These are phyloP conservation scores for Miamiensis avidus DNA, from an alignment of 169 alveolate species.

Conservation along the genomic window DNA sequence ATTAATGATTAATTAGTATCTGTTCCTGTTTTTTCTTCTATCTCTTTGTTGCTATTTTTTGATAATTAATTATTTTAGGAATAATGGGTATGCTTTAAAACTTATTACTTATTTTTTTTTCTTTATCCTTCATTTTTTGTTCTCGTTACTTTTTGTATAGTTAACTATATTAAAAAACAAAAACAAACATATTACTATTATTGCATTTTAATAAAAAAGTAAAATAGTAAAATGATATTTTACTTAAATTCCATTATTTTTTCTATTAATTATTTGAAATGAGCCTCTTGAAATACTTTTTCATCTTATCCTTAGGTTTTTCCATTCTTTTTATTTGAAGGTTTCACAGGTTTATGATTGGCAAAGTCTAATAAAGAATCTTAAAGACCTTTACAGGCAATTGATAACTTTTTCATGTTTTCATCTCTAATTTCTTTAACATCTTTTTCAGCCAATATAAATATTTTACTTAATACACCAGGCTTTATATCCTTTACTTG, in stretches of 20 bases:
- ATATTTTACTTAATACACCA: slow-evolving; percentile 44
- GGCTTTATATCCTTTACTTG: slow-evolving; percentile 51
- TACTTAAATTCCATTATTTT: slow-evolving; percentile 52
- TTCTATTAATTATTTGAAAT: slow-evolving; percentile 32
- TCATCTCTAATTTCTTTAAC: slow-evolving; percentile 42
- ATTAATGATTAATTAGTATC: too few relatives aligned
- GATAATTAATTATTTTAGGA: too few relatives aligned
- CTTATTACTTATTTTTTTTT: slow-evolving; percentile 6
- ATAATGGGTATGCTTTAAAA: not conserved
- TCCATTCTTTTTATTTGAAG: slow-evolving; percentile 25
- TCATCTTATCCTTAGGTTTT: slow-evolving; percentile 5
- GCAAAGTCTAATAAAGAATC: slow-evolving; percentile 50
- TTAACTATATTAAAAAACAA: not conserved
- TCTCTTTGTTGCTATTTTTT: too few relatives aligned
- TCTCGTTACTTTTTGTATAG: slow-evolving; percentile 14
- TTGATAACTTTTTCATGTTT: slow-evolving; percentile 38
- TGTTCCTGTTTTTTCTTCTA: too few relatives aligned
- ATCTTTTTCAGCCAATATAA: slow-evolving; percentile 44
- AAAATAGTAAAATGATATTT: not conserved
- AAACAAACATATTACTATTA: not conserved
- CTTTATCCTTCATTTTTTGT: slow-evolving; percentile 4
- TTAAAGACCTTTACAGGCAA: slow-evolving; percentile 45
- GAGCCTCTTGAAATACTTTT: slow-evolving; percentile 30
- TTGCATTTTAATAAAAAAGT: not conserved
- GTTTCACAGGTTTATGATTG: slow-evolving; percentile 23